Evolutionary conservation across 2,329 filamentous ascomycete genomes (phyloP), one percentile per base, ranked within the genome.

Genomic region (Pyrenochaeta sp.): DNA sequence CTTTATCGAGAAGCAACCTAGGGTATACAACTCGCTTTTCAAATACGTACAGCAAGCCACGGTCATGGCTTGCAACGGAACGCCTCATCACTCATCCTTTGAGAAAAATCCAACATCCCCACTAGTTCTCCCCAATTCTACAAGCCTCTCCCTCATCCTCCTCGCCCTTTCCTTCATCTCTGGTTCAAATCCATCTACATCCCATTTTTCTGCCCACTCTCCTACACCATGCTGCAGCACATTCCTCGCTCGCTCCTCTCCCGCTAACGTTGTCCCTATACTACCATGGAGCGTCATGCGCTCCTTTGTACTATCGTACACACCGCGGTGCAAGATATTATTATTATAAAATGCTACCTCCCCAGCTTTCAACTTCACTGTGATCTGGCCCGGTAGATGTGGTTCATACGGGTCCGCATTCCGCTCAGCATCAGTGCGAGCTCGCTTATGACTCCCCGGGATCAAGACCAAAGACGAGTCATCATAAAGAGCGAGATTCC

Each of bases 291-390:
- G 77, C 59, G 90, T 92, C 82, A 90, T 84, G 25, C 90, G 80
- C 78, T 91, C 88, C 65, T 80, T 84, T 1, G 39, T 68, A 12
- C 78, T 77, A 63, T 84, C 80, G 74, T 92, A 93, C 28, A 86
- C 86, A 1, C 90, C 90, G 3, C 90, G 81, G 71, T 92, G 90
- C 62, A 96, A 75, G 63, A 96, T 96, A 75, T 96, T 96, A 72
- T 93, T 96, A 76, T 96, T 88, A 73, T 96, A 96, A 70, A 96
- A 96, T 42, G 91, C 91, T 15, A 90, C 87, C 77, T 96, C 92
- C 0, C 92, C 92, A 0, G 91, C 84, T 61, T 85, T 80, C 60
- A 96, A 80, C 72, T 81, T 72, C 15, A 96, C 91, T 3, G 85
- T 78, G 13, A 89, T 71, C 80, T 93, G 88, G 0, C 81, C 86